Conservation (phyloP, 2,329 filamentous ascomycete genomes). For the Phoma sp. region DNA sequence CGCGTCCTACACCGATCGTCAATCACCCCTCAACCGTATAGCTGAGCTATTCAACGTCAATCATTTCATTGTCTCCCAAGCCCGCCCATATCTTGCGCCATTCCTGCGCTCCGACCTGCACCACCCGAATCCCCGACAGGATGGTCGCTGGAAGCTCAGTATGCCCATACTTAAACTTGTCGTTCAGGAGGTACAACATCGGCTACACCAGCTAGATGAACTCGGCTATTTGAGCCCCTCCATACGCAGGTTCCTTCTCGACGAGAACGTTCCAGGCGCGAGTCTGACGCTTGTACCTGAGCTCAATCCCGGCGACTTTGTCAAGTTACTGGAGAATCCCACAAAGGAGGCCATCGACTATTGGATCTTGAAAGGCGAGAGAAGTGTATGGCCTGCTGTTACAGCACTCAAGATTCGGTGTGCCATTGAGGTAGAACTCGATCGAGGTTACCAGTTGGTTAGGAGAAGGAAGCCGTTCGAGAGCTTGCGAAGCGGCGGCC, state of each 20-base stretch:
- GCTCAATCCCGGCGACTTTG: constrained; percentile 73
- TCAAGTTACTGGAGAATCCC: constrained; percentile 80
- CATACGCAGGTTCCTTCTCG: constrained; percentile 77
- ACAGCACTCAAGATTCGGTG: constrained; percentile 81
- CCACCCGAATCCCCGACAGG: constrained; percentile 67
- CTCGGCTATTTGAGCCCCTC: constrained; percentile 72
- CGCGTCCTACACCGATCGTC: constrained; percentile 68
- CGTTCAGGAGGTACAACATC: constrained; percentile 78
- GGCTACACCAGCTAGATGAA: constrained; percentile 79
- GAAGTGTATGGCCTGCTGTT: constrained; percentile 89
- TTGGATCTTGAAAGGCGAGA: constrained; percentile 85
- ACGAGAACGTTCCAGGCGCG: constrained; percentile 79
- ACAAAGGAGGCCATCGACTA: constrained; percentile 76
- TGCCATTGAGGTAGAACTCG: constrained; percentile 85
- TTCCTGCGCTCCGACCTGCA: constrained; percentile 84
- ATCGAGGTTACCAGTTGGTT: constrained; percentile 82
- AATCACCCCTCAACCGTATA: constrained; percentile 72
- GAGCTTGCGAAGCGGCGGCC: constrained; percentile 24
- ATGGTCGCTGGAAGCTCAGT: constrained; percentile 64
- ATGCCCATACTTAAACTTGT: constrained; percentile 68
- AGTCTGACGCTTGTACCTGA: constrained; percentile 84
- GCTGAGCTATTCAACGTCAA: constrained; percentile 90
- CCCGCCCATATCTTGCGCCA: constrained; percentile 85
- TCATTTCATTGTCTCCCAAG: constrained; percentile 93
- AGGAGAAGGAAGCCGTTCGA: constrained; percentile 59